Percentiles rank a stretch among this genome's conserved stretches.
phyloP scores from a whole-genome alignment of 345 rosid species.

The Erucastrum elatum region DNA sequence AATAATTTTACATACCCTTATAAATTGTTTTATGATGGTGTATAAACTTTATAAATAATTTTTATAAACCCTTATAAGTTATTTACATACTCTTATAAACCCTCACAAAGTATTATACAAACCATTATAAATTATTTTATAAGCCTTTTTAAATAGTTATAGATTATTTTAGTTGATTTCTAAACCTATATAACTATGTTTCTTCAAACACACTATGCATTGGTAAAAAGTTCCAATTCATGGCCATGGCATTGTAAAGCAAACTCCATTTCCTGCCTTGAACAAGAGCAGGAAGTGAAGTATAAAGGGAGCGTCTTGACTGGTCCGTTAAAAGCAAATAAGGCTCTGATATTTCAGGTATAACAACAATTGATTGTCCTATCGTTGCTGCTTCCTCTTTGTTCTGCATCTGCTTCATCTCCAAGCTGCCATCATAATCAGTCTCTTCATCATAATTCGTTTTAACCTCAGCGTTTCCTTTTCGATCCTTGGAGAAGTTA shows the following conservation, averaged over 20 bases:
- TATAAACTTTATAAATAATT: too few species aligned
- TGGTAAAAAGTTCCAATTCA: too few species aligned
- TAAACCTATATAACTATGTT: too few species aligned
- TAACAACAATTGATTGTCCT: slow-evolving; percentile 22
- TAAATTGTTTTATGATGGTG: too few species aligned
- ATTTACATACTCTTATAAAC: too few species aligned
- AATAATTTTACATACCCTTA: too few species aligned
- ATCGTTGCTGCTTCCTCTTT: slow-evolving; percentile 35
- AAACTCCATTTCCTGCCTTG: slow-evolving; percentile 93
- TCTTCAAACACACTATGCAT: too few species aligned
- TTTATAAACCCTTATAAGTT: too few species aligned
- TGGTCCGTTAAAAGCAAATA: slow-evolving; percentile 76
- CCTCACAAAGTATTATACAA: too few species aligned
- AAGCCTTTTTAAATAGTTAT: too few species aligned
- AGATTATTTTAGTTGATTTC: too few species aligned
- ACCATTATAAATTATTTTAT: too few species aligned
- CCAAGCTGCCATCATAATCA: slow-evolving; percentile 41
- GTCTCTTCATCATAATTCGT: slow-evolving; percentile 13
- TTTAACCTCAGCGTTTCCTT: slow-evolving; percentile 44
- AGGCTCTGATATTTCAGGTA: slow-evolving; percentile 73
- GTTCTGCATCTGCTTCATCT: neutral
- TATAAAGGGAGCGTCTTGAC: slow-evolving; percentile 57
- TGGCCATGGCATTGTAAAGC: slow-evolving; percentile 50
- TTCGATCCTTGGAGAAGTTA: slow-evolving; percentile 52
- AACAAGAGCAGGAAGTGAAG: slow-evolving; percentile 81